Evolutionary conservation across 208 protist species (phyloP).

Genomic region (Giardia duodenalis): DNA sequence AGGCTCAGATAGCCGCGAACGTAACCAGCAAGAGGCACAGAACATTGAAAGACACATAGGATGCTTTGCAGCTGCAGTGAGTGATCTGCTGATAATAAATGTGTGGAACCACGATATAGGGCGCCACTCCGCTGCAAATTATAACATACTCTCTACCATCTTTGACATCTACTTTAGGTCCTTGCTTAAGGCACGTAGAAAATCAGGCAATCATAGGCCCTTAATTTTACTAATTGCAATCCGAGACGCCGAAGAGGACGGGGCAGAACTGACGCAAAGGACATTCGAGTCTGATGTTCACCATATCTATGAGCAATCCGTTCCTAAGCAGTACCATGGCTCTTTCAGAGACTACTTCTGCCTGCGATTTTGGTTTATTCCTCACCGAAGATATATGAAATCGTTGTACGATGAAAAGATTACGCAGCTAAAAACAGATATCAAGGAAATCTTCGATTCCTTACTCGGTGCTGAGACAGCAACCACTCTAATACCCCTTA

Average conservation of each 20-base stretch:
- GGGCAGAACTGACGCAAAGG: neutral
- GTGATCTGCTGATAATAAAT: constrained; percentile 12
- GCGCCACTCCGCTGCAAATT: neutral
- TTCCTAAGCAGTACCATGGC: neutral
- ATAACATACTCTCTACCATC: neutral
- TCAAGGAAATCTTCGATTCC: neutral
- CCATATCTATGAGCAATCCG: neutral
- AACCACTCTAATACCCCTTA: neutral
- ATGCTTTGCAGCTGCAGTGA: constrained; percentile 8
- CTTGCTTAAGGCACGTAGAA: neutral
- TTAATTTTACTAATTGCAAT: neutral
- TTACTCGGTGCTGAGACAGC: neutral
- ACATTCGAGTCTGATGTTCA: neutral
- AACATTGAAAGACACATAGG: neutral
- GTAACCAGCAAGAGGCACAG: neutral
- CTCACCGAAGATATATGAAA: neutral
- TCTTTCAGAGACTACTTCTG: neutral
- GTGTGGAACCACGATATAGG: constrained; percentile 9
- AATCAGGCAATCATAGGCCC: neutral
- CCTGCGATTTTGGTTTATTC: neutral
- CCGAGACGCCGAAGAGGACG: neutral
- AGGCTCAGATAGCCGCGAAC: constrained; percentile 13
- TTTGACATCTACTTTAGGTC: neutral
- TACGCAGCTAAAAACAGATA: neutral
- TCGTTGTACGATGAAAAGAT: neutral